These are phyloP conservation scores for Rhodamnia rubescens DNA, from an alignment of 345 rosid species.

Conservation along the genomic window DNA sequence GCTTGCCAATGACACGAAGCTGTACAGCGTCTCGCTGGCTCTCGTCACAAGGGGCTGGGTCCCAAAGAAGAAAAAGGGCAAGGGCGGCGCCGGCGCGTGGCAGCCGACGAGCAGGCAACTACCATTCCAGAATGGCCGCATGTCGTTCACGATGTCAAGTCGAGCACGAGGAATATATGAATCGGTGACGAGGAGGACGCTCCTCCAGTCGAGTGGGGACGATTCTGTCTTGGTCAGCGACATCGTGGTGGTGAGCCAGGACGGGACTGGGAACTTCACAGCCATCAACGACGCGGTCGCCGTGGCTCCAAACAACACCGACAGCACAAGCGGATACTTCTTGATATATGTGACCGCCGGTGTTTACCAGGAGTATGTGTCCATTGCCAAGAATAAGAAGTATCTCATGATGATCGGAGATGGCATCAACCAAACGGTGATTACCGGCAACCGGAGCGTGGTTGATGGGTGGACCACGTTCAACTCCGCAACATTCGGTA, in stretches of 20 bases:
- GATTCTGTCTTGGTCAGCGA: slow-evolving; percentile 28
- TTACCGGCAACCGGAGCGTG: slow-evolving; percentile 75
- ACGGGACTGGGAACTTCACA: slow-evolving; percentile 71
- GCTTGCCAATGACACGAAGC: slow-evolving; percentile 57
- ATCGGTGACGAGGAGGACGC: slow-evolving; percentile 43
- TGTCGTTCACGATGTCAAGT: slow-evolving; percentile 49
- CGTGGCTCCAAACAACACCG: slow-evolving; percentile 64
- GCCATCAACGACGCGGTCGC: slow-evolving; percentile 59
- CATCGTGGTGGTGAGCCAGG: slow-evolving; percentile 52
- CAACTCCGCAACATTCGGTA: slow-evolving; percentile 83
- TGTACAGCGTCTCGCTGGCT: slow-evolving; percentile 65
- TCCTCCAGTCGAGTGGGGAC: slow-evolving; percentile 21
- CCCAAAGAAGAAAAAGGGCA: slow-evolving; percentile 29
- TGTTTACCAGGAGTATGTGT: slow-evolving; percentile 63
- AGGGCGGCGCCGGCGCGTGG: neutral
- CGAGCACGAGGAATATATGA: slow-evolving; percentile 38
- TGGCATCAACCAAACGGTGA: slow-evolving; percentile 70
- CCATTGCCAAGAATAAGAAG: slow-evolving; percentile 54
- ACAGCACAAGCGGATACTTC: slow-evolving; percentile 50
- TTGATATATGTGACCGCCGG: slow-evolving; percentile 64
- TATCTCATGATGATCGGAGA: slow-evolving; percentile 86
- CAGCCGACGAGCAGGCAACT: neutral
- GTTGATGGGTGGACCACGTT: slow-evolving; percentile 87
- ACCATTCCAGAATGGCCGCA: slow-evolving; percentile 21
- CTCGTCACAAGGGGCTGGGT: slow-evolving; percentile 69